These are phyloP conservation scores for Fusarium albidum DNA, from an alignment of 2,329 filamentous ascomycete genomes.

Conservation along the genomic window DNA sequence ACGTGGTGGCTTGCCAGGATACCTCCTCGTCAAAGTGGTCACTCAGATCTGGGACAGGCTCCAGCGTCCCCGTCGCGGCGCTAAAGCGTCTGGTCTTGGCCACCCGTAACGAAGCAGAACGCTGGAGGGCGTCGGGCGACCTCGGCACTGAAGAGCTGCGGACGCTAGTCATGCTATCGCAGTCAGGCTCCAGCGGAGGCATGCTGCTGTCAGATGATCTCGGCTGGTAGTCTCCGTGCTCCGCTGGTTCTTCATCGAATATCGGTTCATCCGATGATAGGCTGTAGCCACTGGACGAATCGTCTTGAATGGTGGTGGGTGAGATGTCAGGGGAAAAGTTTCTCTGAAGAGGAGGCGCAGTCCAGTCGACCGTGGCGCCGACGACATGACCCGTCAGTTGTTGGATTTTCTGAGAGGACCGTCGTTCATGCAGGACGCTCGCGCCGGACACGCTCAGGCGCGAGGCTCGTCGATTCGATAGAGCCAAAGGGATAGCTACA, in stretches of 20 bases:
- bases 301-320: conserved; percentile 29
- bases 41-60: conserved; percentile 10
- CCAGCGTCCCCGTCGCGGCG: conserved; percentile 12
- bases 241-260: conserved; percentile 31
- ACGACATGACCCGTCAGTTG: conserved; percentile 53
- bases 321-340: conserved; percentile 31
- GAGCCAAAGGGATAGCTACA: conserved; percentile 13
- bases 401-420: conserved; percentile 50
- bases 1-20: conserved; percentile 25
- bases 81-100: conserved; percentile 28
- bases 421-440: conserved; percentile 31
- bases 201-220: conserved; percentile 31
- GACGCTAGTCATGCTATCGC: conserved; percentile 35
- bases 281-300: conserved; percentile 36
- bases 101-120: conserved; percentile 24
- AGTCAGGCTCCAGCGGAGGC: conserved; percentile 38
- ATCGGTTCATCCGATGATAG: conserved; percentile 33
- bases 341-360: conserved; percentile 6
- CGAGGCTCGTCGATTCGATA: conserved; percentile 27
- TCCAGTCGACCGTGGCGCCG: conserved; percentile 36
- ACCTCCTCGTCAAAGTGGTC: conserved; percentile 25
- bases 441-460: conserved; percentile 30
- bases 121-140: conserved; percentile 23
- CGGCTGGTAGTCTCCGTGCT: conserved; percentile 21
- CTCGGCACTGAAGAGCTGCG: conserved; percentile 32